Percentiles rank a stretch among this genome's conserved stretches.
Evolutionary conservation across 148 eudicot genomes (phyloP).

Genomic region (Bassia scoparia): DNA sequence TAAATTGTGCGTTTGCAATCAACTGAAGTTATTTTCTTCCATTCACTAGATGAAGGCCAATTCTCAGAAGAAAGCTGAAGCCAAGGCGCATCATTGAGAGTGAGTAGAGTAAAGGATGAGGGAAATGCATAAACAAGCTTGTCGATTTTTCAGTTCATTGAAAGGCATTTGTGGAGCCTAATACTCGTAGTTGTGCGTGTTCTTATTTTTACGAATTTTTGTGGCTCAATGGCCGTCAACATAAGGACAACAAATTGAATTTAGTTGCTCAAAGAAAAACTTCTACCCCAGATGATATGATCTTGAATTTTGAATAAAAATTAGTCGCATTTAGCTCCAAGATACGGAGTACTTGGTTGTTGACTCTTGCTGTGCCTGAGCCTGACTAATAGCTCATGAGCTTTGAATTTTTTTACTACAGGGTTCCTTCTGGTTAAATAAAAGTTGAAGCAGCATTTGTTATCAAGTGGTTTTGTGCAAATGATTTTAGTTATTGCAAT

Average conservation of each 20-base stretch:
- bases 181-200: slow-evolving; percentile 23
- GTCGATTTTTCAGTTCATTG: slow-evolving; percentile 17
- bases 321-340: slow-evolving; percentile 11
- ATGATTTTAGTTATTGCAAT: too few species aligned
- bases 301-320: slow-evolving; percentile 4
- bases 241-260: slow-evolving; percentile 9
- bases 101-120: background rate
- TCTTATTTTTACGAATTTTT: slow-evolving; percentile 15
- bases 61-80: slow-evolving; percentile 63
- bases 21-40: background rate
- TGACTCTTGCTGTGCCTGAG: background rate
- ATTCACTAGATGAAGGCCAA: slow-evolving; percentile 64
- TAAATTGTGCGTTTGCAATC: background rate
- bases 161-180: slow-evolving; percentile 25
- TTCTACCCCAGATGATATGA: slow-evolving; percentile 14
- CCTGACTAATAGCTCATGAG: background rate
- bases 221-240: slow-evolving; percentile 23
- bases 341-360: background rate
- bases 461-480: too few species aligned
- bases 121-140: slow-evolving; percentile 25
- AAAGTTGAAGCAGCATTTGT: too few species aligned
- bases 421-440: too few species aligned
- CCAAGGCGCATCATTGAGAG: slow-evolving; percentile 57
- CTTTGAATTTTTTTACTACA: background rate
- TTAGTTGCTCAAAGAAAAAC: slow-evolving; percentile 10